These are phyloP conservation scores for Podospora didyma DNA, from an alignment of 495 filamentous ascomycete genomes.

Conservation along the genomic window DNA sequence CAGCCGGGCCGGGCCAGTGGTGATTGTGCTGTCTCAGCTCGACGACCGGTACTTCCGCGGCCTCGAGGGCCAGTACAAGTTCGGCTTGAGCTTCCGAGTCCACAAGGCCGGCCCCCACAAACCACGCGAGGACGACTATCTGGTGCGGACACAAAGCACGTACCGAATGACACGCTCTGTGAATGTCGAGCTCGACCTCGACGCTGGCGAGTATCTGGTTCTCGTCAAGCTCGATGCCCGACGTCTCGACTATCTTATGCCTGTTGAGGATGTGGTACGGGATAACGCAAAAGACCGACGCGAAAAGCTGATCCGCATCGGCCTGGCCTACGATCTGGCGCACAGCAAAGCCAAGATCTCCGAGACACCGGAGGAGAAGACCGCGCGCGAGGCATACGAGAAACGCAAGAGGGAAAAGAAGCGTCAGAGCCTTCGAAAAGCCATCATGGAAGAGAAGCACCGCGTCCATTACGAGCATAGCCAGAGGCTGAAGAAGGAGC, in stretches of 20 bases:
- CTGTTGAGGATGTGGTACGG: slow-evolving; percentile 66
- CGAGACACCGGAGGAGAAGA: slow-evolving; percentile 64
- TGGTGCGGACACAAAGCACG: slow-evolving; percentile 71
- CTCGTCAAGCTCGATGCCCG: slow-evolving; percentile 75
- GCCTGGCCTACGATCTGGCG: slow-evolving; percentile 77
- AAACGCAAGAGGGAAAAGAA: slow-evolving; percentile 46
- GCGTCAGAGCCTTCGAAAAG: slow-evolving; percentile 34
- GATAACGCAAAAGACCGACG: slow-evolving; percentile 57
- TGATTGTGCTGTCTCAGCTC: slow-evolving; percentile 78
- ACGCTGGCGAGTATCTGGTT: slow-evolving; percentile 76
- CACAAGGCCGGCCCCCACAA: slow-evolving; percentile 69
- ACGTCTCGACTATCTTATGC: slow-evolving; percentile 43
- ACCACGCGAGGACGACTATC: too few species aligned
- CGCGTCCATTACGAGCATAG: slow-evolving; percentile 12
- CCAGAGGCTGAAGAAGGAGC: slow-evolving; percentile 6
- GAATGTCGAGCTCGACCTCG: slow-evolving; percentile 75
- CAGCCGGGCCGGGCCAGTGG: slow-evolving; percentile 60
- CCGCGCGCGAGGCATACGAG: slow-evolving; percentile 37
- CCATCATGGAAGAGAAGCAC: slow-evolving; percentile 25
- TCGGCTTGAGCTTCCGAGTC: slow-evolving; percentile 74
- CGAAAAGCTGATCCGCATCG: slow-evolving; percentile 80
- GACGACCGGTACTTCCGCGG: slow-evolving; percentile 84
- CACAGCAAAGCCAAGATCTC: slow-evolving; percentile 69
- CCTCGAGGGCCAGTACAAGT: slow-evolving; percentile 76
- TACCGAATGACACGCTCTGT: slow-evolving; percentile 73